phyloP scores from a whole-genome alignment of 2,329 filamentous ascomycete genomes.

The Aspergillus piperis region DNA sequence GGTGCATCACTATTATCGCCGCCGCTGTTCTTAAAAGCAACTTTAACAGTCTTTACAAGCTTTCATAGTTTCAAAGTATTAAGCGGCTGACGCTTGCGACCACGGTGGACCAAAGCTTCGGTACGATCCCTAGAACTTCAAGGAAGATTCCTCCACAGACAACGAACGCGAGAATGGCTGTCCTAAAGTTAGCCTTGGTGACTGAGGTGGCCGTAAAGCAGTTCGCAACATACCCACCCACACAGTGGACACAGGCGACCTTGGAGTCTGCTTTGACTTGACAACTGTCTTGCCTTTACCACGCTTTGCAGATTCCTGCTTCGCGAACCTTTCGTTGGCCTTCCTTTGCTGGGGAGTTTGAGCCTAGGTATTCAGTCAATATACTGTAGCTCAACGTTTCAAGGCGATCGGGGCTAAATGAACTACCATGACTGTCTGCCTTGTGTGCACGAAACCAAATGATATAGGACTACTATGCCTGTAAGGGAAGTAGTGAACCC shows the following conservation, averaged over 20 bases:
- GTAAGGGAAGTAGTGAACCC: no score
- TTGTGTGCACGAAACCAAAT: not conserved
- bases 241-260: constrained; percentile 56
- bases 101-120: constrained; percentile 42
- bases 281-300: constrained; percentile 52
- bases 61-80: constrained; percentile 20
- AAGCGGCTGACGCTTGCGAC: constrained; percentile 30
- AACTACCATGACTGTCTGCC: not conserved
- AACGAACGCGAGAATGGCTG: constrained; percentile 64
- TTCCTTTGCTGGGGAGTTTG: constrained; percentile 68
- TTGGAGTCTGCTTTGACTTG: constrained; percentile 53
- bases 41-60: no score
- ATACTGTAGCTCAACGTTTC: not conserved
- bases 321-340: constrained; percentile 64
- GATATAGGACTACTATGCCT: no score
- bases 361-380: constrained; percentile 44
- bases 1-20: not conserved
- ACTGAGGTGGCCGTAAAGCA: not conserved
- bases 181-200: constrained; percentile 16
- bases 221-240: constrained; percentile 60
- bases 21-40: not conserved
- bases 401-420: not conserved
- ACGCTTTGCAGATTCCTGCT: constrained; percentile 60
- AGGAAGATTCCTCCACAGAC: constrained; percentile 63
- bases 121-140: constrained; percentile 53